These are phyloP conservation scores for Dioscorea cayenensis DNA, from an alignment of 116 monocot species.

Conservation along the genomic window DNA sequence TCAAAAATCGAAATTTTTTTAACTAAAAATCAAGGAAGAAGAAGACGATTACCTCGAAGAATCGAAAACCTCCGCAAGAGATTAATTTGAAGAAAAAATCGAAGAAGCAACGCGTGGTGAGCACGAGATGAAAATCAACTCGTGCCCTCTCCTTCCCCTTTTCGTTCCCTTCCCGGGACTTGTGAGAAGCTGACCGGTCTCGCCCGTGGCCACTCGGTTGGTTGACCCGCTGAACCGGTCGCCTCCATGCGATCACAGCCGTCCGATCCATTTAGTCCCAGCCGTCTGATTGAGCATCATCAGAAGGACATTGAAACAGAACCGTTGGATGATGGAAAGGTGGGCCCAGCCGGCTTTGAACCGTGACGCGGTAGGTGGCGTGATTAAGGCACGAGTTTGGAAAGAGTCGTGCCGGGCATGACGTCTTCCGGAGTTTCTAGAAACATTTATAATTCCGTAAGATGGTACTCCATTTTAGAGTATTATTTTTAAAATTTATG, in stretches of 20 bases:
- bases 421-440: too few species aligned
- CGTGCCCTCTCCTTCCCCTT: not conserved
- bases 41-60: too few species aligned
- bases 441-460: too few species aligned
- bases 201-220: not conserved
- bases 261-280: not conserved
- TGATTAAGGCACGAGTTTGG: not conserved
- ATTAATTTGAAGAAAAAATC: too few species aligned
- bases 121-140: not conserved
- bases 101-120: not conserved
- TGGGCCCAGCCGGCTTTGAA: not conserved
- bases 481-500: too few species aligned
- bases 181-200: not conserved
- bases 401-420: not conserved
- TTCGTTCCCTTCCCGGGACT: not conserved
- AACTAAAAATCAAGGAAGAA: too few species aligned
- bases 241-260: not conserved
- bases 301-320: not conserved
- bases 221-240: slow-evolving; percentile 1
- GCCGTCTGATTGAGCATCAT: not conserved
- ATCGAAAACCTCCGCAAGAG: too few species aligned
- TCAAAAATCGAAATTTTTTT: too few species aligned
- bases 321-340: not conserved
- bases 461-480: too few species aligned
- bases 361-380: not conserved